Base-by-base conservation (phyloP, 345 rosid species). In the Geranium brycei region DNA sequence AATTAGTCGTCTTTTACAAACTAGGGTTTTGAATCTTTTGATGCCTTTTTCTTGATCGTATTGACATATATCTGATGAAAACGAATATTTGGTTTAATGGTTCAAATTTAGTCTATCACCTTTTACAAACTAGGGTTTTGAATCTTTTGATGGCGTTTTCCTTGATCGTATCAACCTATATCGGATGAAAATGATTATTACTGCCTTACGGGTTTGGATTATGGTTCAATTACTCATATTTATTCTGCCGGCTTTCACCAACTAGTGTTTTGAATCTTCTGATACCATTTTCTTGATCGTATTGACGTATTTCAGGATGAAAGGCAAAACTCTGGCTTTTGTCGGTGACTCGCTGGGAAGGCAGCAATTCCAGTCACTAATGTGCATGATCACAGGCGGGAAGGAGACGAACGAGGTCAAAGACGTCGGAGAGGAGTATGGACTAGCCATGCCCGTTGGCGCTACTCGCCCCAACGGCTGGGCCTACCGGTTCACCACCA, bases 281-380 rank as follows among this genome's bases (percentile, higher is more conserved):
- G 38, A 15, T 63, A 2, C 4, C 16, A 31, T 23, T 1, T 35
- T 35, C 41, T 7, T 35, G 41, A 4, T 35, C 10, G 41, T 23
- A 23, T 4, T 35, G 41, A 35, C 41, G 0, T 35, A 32, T 58
- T 69, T 12, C 75, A 83, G 88, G 73, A 81, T 83, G 88, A 77
- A 70, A 67, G 78, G 74, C 77, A 81, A 76, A 64, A 79, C 77
- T 63, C 70, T 83, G 32, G 85, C 88, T 28, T 75, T 83, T 63
- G 60, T 81, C 7, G 83, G 88, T 72, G 88, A 83, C 61, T 81
- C 85, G 58, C 72, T 79, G 68, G 85, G 88, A 23, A 72, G 88
- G 65, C 81, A 81, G 67, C 85, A 81, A 57, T 83, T 83, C 62
- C 85, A 83, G 69, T 83, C 88, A 32, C 17, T 83, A 69, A 81